phyloP scores from a whole-genome alignment of 2,329 filamentous ascomycete genomes.

The Aschersonia sp. region DNA sequence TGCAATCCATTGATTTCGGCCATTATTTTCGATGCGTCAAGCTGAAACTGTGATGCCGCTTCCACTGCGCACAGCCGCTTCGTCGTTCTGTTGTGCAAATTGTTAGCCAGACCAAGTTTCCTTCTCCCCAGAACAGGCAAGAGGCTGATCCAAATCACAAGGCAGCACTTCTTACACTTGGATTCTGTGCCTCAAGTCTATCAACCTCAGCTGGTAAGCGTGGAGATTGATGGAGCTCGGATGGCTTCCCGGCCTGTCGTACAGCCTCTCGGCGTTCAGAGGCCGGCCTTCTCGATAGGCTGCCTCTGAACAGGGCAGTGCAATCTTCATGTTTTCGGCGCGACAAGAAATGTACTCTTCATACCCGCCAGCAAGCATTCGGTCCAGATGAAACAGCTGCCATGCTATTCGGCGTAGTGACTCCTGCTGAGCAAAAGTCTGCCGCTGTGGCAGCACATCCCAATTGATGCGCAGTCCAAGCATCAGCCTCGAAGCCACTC shows the following conservation, averaged over 20 bases:
- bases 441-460: conserved; percentile 15
- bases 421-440: conserved; percentile 21
- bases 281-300: conserved; percentile 17
- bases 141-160: no score
- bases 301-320: conserved; percentile 19
- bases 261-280: conserved; percentile 16
- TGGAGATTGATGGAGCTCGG: conserved; percentile 15
- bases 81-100: conserved; percentile 8
- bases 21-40: conserved; percentile 23
- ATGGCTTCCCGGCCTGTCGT: conserved; percentile 12
- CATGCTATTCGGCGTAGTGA: conserved; percentile 20
- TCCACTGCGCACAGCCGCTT: conserved; percentile 11
- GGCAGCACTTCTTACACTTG: conserved; percentile 14
- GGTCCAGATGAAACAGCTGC: conserved; percentile 23
- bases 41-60: conserved; percentile 6
- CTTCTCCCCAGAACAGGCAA: no score
- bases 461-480: conserved; percentile 24
- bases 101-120: neutral
- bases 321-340: conserved; percentile 22
- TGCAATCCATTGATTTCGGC: conserved; percentile 21
- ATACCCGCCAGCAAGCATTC: conserved; percentile 22
- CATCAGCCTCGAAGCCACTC: conserved; percentile 20
- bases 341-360: conserved; percentile 23
- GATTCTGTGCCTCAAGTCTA: conserved; percentile 22
- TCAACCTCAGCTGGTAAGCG: conserved; percentile 19